These are phyloP conservation scores for Nephelium lappaceum DNA, from an alignment of 345 rosid species.

Conservation along the genomic window DNA sequence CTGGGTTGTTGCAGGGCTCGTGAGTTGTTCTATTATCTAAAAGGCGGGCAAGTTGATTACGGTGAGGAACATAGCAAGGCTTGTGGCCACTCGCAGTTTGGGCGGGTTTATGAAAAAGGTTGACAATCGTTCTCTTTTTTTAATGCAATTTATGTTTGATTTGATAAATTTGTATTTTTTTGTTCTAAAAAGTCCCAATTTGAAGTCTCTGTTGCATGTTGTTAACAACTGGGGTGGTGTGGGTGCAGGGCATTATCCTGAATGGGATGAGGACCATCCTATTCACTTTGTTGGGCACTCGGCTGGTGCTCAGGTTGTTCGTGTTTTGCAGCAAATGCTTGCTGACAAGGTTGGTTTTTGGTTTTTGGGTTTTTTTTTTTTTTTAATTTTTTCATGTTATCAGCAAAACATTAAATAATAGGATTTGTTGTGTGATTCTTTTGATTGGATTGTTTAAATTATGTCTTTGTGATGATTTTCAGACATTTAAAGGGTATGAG, in stretches of 20 bases:
- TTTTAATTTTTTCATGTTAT: conserved; percentile 7
- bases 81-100: conserved; percentile 90
- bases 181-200: not conserved
- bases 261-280: conserved; percentile 97
- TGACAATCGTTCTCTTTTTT: not conserved
- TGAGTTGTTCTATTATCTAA: conserved; percentile 88
- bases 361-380: no score
- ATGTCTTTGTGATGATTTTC: conserved; percentile 23
- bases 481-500: conserved; percentile 83
- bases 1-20: conserved; percentile 71
- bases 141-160: not conserved
- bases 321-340: conserved; percentile 98
- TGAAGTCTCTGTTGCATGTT: conserved; percentile 16
- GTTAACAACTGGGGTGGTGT: conserved; percentile 9
- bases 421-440: not conserved
- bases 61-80: conserved; percentile 94
- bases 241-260: conserved; percentile 74
- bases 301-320: conserved; percentile 98
- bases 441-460: not conserved
- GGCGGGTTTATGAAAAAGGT: conserved; percentile 84
- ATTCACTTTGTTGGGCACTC: conserved; percentile 98
- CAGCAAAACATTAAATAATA: not conserved
- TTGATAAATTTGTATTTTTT: not conserved
- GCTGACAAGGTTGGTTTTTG: conserved; percentile 78
- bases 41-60: conserved; percentile 92